A percentile compares a stretch with the other conserved stretches of the same genome.
These are phyloP conservation scores for Colletotrichum higginsianum DNA, from an alignment of 2,329 filamentous ascomycete species.

Conservation along the genomic window DNA sequence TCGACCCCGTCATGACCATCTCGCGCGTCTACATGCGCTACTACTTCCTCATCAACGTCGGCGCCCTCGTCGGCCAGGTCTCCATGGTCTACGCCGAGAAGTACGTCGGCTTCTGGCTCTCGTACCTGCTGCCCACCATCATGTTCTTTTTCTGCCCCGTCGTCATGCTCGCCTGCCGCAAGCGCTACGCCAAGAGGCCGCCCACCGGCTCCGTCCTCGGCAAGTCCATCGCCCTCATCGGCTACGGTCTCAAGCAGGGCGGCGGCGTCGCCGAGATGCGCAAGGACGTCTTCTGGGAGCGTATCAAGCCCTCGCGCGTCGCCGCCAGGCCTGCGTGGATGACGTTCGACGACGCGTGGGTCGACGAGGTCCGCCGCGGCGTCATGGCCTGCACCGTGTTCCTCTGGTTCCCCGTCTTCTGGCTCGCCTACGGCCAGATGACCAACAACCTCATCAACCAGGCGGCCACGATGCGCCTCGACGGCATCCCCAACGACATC, in stretches of 20 bases:
- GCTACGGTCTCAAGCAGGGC: slow-evolving; percentile 29
- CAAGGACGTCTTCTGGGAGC: slow-evolving; percentile 64
- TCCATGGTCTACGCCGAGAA: slow-evolving; percentile 71
- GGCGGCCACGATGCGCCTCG: slow-evolving; percentile 37
- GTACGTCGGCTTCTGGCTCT: slow-evolving; percentile 66
- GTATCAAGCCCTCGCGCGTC: slow-evolving; percentile 59
- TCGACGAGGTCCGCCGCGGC: slow-evolving; percentile 73
- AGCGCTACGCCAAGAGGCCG: slow-evolving; percentile 59
- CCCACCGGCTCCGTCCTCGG: slow-evolving; percentile 66
- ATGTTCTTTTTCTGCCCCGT: slow-evolving; percentile 73
- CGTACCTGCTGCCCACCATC: slow-evolving; percentile 60
- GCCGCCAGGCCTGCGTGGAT: slow-evolving; percentile 65
- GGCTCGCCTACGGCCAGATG: slow-evolving; percentile 40
- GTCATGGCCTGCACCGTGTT: slow-evolving; percentile 70
- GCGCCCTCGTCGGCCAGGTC: slow-evolving; percentile 66
- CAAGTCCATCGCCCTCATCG: slow-evolving; percentile 56
- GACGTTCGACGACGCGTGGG: slow-evolving; percentile 77
- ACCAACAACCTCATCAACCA: slow-evolving; percentile 40
- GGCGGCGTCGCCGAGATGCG: slow-evolving; percentile 59
- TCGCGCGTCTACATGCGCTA: slow-evolving; percentile 78
- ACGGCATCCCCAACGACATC: slow-evolving; percentile 38
- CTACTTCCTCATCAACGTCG: slow-evolving; percentile 69
- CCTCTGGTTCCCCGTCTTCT: slow-evolving; percentile 51
- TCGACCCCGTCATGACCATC: slow-evolving; percentile 76
- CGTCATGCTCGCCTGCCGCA: slow-evolving; percentile 64